Percentiles rank a stretch among this genome's conserved stretches.
phyloP scores from a whole-genome alignment of 768 basidiomycete genomes.

The Tylopilus sp. region DNA sequence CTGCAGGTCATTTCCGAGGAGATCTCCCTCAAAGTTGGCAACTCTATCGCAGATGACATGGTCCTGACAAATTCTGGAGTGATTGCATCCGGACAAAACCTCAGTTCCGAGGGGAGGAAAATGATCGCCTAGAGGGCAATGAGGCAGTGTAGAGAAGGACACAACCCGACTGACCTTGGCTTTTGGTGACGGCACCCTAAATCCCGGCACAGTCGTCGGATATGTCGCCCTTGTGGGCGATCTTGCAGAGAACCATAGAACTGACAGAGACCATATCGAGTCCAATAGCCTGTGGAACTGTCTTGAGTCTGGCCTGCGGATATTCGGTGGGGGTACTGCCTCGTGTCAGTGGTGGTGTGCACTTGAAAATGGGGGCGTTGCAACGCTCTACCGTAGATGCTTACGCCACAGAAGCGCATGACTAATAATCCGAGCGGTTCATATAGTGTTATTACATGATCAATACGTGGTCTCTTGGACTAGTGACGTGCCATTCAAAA shows the following conservation, averaged over 20 bases:
- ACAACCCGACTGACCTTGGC: conserved; percentile 54
- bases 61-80: conserved; percentile 79
- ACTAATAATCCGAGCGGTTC: too few relatives aligned
- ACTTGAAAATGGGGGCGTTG: too few relatives aligned
- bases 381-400: too few relatives aligned
- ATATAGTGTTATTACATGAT: too few relatives aligned
- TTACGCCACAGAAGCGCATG: too few relatives aligned
- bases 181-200: conserved; percentile 56
- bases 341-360: not conserved
- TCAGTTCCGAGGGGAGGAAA: conserved; percentile 72
- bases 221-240: conserved; percentile 50
- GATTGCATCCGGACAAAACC: conserved; percentile 49
- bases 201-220: conserved; percentile 65
- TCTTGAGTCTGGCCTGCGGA: conserved; percentile 70
- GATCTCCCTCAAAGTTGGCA: too few relatives aligned
- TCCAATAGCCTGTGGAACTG: conserved; percentile 65
- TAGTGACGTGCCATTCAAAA: too few relatives aligned
- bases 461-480: too few relatives aligned
- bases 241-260: conserved; percentile 73
- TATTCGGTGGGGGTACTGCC: conserved; percentile 38
- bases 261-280: conserved; percentile 63
- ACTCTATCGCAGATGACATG: conserved; percentile 69
- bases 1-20: too few relatives aligned
- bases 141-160: not conserved
- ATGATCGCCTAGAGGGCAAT: conserved; percentile 56